These are phyloP conservation scores for Cyclospora cayetanensis DNA, from an alignment of 169 alveolate genomes.

Conservation along the genomic window DNA sequence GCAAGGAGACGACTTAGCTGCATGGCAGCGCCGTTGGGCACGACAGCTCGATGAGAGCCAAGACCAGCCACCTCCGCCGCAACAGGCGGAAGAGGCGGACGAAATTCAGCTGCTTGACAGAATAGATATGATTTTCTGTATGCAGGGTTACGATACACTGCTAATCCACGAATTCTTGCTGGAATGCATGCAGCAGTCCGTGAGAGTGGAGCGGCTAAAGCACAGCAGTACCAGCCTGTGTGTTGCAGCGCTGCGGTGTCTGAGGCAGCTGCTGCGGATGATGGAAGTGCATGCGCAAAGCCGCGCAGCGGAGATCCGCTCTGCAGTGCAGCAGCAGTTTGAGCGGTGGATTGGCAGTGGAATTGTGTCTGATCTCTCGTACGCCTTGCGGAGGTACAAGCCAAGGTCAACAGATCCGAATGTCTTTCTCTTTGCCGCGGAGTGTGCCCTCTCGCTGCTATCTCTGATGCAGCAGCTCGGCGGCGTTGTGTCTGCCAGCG, in stretches of 20 bases:
- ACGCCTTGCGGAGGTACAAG: slow-evolving; percentile 17
- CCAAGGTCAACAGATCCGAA: neutral
- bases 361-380: slow-evolving; percentile 11
- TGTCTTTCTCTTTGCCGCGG: slow-evolving; percentile 54
- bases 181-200: neutral
- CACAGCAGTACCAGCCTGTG: slow-evolving; percentile 13
- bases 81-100: neutral
- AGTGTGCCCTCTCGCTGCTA: neutral
- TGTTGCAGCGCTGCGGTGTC: slow-evolving; percentile 50
- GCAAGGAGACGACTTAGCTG: neutral
- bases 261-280: slow-evolving; percentile 68
- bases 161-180: slow-evolving; percentile 9
- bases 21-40: slow-evolving; percentile 42
- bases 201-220: neutral
- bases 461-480: slow-evolving; percentile 47
- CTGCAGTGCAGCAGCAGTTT: slow-evolving; percentile 54
- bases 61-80: slow-evolving; percentile 1
- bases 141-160: slow-evolving; percentile 62
- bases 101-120: slow-evolving; percentile 29
- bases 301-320: slow-evolving; percentile 7
- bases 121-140: slow-evolving; percentile 60
- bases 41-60: neutral
- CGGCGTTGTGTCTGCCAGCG: neutral
- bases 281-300: slow-evolving; percentile 50
- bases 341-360: slow-evolving; percentile 57